Evolutionary conservation across 2,329 filamentous ascomycete genomes (phyloP), one percentile per base, ranked within the genome.

Genomic region (Xylariaceae sp.): DNA sequence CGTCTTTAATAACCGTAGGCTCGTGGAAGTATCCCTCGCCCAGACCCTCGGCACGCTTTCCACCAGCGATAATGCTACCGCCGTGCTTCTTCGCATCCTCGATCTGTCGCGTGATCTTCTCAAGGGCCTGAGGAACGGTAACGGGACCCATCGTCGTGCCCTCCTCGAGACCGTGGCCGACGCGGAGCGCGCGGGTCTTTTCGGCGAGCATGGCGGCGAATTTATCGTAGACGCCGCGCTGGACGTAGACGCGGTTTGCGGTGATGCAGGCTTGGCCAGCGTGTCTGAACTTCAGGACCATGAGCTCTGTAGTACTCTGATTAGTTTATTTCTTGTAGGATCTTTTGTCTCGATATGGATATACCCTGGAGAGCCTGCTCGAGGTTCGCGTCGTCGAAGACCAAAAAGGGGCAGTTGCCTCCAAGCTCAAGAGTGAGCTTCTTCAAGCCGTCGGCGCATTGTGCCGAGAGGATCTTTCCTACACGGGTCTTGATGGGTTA

Each of bases 381-480:
- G 15, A 90, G 75, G 69, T 90, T 85, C 10, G 87, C 83, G 68
- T 90, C 88, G 66, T 90, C 86, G 67, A 90, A 90, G 50, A 90
- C 86, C 63, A 91, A 89, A 73, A 90, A 89, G 0, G 88, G 88
- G 0, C 87, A 84, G 70, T 90, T 90, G 18, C 88, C 88, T 51
- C 88, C 88, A 2, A 91, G 82, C 70, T 91, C 88, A 67, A 89
- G 88, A 1, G 84, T 88, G 0, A 75, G 54, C 51, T 74, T 75
- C 79, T 91, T 90, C 37, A 90, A 72, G 0, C 86, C 89, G 11
- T 81, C 80, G 1, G 86, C 78, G 1, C 84, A 84, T 70, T 89
- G 87, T 74, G 87, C 86, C 85, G 89, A 88, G 42, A 91, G 78
- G 8, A 77, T 63, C 60, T 76, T 78, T 15, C 76, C 76, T 39